Evolutionary conservation across 441 rosid genomes (phyloP), one percentile per base, ranked within the genome.

Genomic region (Sinapis alba): DNA sequence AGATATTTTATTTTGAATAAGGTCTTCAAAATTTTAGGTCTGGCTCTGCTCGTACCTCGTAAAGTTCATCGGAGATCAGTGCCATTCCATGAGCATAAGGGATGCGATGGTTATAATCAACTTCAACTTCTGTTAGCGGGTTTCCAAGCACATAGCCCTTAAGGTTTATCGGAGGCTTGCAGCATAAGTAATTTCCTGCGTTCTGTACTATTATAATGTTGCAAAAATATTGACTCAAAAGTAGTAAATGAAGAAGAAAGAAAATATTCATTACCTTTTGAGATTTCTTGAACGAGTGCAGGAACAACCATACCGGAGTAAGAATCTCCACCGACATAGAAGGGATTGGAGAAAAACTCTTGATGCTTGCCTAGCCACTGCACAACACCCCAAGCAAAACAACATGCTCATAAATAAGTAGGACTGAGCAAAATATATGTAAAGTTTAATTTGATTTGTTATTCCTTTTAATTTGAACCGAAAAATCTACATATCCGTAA

Each of bases 131-230:
- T 4, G 88, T 82, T 20, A 0, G 0, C 0, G 87, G 85, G 76
- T 86, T 86, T 15, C 89, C 96, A 3, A 90, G 79, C 5, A 88
- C 21, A 72, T 80, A 90, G 19, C 96, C 96, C 43, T 75, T 51
- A 62, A 68, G 74, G 32, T 75, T 75, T 75, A 75, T 53, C 13
- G 64, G 74, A 62, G 79, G 74, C 10, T 68, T 7, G 61, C 74
- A 68, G 18, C 79, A 68, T 36, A 61, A 3, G 20, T 75, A 68
- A 7, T 75, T 75, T n/a, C 79, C 79, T 75, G 74, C 58, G 62
- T 36, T 45, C 5, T 38, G 30, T 38, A 59, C 1, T 34, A 30
- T 63, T 72, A 53, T 30, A 20, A 71, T 61, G 6, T 60, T 7
- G 32, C 28, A 7, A 61, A 32, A 30, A 30, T 30, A 18, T 61